Evolutionary conservation across 2,329 filamentous ascomycete species (phyloP), one percentile per base, ranked within the genome.

Genomic region (Plectosphaerella plurivora): DNA sequence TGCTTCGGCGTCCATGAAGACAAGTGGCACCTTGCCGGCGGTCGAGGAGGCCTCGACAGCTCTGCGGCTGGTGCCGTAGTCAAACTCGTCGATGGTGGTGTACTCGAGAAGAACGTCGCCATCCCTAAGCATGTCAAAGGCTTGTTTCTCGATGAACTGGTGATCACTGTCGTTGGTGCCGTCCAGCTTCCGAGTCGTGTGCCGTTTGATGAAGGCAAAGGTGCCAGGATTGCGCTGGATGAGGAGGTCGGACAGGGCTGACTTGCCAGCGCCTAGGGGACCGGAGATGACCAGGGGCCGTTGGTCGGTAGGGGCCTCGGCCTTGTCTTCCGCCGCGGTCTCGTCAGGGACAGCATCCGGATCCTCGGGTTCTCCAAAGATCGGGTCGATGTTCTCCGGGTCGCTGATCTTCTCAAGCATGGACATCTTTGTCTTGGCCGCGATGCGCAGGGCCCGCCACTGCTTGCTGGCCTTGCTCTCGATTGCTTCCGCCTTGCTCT

Each of bases 401-500:
- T 91, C 86, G 51, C 96, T 91, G 47, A 96, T 88, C 68, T 88
- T 90, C 68, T 97, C 92, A 67, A 97, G 94, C 18, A 84, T 74
- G 45, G 83, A 80, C 59, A 97, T 79, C 61, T 87, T 88, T 52
- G 78, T 84, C 58, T 83, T 84, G 52, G 88, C 85, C 10, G 91
- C 88, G 57, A 96, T 82, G 50, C 94, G 84, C 57, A 99, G 74
- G 5, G 91, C 89, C 60, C 92, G 83, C 94, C 94, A 99, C 52
- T 85, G 88, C 68, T 95, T 93, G 73, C 91, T 96, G 18, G 87
- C 84, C 67, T 95, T 96, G 51, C 85, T 80, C 57, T 89, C 88
- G 8, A 84, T 68, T 18, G 82, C 77, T 12, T 70, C 69, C 1
- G 73, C 71, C 58, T 79, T 82, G 49, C 82, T 78, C 53, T 79